Conservation (phyloP, 2,329 filamentous ascomycete species). For the Trichocomaceae sp. region DNA sequence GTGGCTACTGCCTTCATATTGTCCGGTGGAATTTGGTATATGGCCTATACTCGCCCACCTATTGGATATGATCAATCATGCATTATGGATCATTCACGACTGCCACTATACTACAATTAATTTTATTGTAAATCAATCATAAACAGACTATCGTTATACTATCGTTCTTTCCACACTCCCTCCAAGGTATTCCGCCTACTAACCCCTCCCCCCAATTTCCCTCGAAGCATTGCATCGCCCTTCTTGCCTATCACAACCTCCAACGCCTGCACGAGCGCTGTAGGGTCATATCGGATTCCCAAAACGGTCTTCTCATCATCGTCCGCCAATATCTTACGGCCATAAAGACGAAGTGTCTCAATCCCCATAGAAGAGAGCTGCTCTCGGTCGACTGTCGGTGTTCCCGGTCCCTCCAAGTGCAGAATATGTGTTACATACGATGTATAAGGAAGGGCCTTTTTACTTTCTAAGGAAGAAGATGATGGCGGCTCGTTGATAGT, state of each 20-base stretch:
- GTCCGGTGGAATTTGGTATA: not conserved
- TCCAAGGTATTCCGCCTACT: slow-evolving; percentile 56
- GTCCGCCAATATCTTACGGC: slow-evolving; percentile 46
- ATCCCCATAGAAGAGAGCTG: slow-evolving; percentile 63
- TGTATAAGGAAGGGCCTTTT: slow-evolving; percentile 45
- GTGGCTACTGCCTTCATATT: too few relatives aligned
- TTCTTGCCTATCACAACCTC: slow-evolving; percentile 67
- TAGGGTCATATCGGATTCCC: slow-evolving; percentile 66
- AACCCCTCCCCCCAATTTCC: slow-evolving; percentile 33
- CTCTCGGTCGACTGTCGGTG: slow-evolving; percentile 63
- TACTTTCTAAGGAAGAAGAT: not conserved
- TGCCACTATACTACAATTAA: not conserved
- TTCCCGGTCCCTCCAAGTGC: slow-evolving; percentile 64
- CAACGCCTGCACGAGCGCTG: slow-evolving; percentile 65
- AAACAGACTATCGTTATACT: slow-evolving; percentile 13
- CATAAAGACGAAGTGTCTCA: slow-evolving; percentile 69
- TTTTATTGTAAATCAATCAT: not conserved
- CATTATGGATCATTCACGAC: not conserved
- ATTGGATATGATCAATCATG: not conserved
- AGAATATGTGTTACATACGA: slow-evolving; percentile 78
- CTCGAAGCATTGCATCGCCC: slow-evolving; percentile 45
- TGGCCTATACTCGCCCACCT: not conserved
- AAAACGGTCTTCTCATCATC: slow-evolving; percentile 43
- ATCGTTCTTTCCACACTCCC: slow-evolving; percentile 22
- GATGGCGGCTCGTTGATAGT: slow-evolving; percentile 9